A percentile compares a stretch with the other conserved stretches of the same genome.
Evolutionary conservation across 768 basidiomycete genomes (phyloP).

Genomic region (Multifurca ochricompacta): DNA sequence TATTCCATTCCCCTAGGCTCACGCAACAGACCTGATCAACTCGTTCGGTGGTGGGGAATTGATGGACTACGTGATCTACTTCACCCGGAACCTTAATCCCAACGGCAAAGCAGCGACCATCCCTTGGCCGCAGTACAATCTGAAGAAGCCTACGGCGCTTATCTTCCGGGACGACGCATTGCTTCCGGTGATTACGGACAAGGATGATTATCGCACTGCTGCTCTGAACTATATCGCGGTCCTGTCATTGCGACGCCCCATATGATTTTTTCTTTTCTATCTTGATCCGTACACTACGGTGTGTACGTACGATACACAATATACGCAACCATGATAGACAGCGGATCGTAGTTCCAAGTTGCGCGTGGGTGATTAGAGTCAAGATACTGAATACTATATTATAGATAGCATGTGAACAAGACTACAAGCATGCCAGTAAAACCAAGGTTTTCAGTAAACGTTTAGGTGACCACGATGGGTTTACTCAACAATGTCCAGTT

Average conservation of each 20-base stretch:
- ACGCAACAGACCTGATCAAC: conserved; percentile 5
- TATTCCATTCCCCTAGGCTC: not conserved
- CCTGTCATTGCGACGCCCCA: conserved; percentile 11
- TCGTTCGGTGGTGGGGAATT: conserved; percentile 1
- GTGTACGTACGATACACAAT: too few species aligned
- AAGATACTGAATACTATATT: too few species aligned
- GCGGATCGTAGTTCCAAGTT: too few species aligned
- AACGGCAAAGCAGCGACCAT: not conserved
- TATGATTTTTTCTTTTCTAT: too few species aligned
- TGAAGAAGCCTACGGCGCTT: not conserved
- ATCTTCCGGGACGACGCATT: conserved; percentile 5
- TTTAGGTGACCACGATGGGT: too few species aligned
- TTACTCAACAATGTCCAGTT: too few species aligned
- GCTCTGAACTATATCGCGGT: conserved; percentile 5
- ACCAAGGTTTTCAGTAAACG: too few species aligned
- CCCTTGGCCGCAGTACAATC: conserved; percentile 8
- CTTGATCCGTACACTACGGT: too few species aligned
- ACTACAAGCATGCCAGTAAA: too few species aligned
- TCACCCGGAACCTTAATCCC: conserved; percentile 4
- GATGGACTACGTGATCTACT: conserved; percentile 7
- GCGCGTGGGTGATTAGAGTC: too few species aligned
- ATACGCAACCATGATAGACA: too few species aligned
- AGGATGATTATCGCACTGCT: conserved; percentile 5
- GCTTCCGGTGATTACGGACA: not conserved
- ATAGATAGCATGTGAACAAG: too few species aligned